Percentiles rank a stretch among this genome's conserved stretches.
phyloP scores from a whole-genome alignment of 768 basidiomycete species.

The Lactarius evosmus region DNA sequence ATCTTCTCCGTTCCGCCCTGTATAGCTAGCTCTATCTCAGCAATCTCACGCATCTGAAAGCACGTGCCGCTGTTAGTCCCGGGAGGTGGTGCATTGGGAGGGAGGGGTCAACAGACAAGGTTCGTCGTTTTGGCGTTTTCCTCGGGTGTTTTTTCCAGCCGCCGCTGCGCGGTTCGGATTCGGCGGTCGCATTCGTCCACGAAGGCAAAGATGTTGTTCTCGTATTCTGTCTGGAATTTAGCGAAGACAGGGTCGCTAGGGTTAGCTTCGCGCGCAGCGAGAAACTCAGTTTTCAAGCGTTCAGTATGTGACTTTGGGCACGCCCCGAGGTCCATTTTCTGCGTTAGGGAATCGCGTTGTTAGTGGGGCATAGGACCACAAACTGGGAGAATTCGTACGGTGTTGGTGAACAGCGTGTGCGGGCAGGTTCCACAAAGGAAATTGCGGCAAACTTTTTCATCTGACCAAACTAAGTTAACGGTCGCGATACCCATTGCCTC shows the following conservation, averaged over 20 bases:
- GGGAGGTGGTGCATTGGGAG: neutral
- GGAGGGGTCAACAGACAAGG: constrained; percentile 51
- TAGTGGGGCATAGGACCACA: neutral
- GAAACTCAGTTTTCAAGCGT: constrained; percentile 86
- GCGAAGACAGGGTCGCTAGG: constrained; percentile 79
- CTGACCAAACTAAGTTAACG: constrained; percentile 87
- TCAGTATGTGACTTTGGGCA: constrained; percentile 97
- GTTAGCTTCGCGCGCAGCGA: constrained; percentile 70
- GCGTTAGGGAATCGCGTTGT: constrained; percentile 4
- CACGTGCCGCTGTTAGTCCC: neutral
- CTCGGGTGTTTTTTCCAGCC: constrained; percentile 98
- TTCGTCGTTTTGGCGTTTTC: constrained; percentile 99
- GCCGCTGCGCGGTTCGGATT: constrained; percentile 88
- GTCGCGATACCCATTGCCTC: constrained; percentile 98
- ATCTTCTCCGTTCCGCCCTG: constrained; percentile 99
- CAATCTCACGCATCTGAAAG: constrained; percentile 93
- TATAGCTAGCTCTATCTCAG: constrained; percentile 97
- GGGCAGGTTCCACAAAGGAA: constrained; percentile 99
- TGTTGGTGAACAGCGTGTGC: constrained; percentile 96
- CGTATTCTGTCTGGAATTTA: constrained; percentile 93
- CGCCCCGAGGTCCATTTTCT: constrained; percentile 99
- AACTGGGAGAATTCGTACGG: constrained; percentile 51
- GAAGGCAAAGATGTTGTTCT: constrained; percentile 91
- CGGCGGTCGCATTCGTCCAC: constrained; percentile 98
- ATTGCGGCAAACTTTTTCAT: constrained; percentile 98